phyloP scores from a whole-genome alignment of 345 rosid species.

The Laguncularia racemosa region DNA sequence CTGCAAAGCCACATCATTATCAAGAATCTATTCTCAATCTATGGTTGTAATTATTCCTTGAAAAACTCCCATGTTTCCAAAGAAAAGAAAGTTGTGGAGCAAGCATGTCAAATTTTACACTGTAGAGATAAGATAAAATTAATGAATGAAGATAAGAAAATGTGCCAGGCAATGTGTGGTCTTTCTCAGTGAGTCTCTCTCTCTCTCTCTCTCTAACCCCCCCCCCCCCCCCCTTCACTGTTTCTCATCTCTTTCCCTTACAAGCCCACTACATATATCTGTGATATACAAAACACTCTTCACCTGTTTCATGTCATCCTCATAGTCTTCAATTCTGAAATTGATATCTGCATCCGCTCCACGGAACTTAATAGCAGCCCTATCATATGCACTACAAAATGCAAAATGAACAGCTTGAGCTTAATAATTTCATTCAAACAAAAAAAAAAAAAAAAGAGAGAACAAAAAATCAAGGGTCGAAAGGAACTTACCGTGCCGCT shows the following conservation, averaged over 20 bases:
- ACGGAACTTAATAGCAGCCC: conserved; percentile 94
- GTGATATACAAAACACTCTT: too few relatives aligned
- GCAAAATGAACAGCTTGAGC: not conserved
- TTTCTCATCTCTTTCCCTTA: not conserved
- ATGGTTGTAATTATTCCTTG: conserved; percentile 9
- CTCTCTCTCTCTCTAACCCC: too few relatives aligned
- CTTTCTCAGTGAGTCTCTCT: not conserved
- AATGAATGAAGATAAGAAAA: not conserved
- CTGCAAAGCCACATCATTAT: conserved; percentile 36
- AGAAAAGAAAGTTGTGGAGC: not conserved
- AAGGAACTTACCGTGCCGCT: conserved; percentile 70
- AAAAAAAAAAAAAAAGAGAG: too few relatives aligned
- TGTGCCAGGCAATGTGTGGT: not conserved
- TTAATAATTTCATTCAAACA: not conserved
- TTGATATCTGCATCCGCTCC: conserved; percentile 95
- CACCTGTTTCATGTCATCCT: conserved; percentile 90
- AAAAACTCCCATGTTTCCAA: conserved; percentile 10
- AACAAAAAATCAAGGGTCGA: too few relatives aligned
- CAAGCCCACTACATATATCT: too few relatives aligned
- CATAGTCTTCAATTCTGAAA: conserved; percentile 75
- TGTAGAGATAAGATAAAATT: not conserved
- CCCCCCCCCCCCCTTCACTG: too few relatives aligned
- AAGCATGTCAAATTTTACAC: not conserved
- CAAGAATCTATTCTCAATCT: too few relatives aligned
- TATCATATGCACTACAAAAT: conserved; percentile 79